Evolutionary conservation across 2,329 filamentous ascomycete genomes (phyloP).

Genomic region (Penicillium thymicola): DNA sequence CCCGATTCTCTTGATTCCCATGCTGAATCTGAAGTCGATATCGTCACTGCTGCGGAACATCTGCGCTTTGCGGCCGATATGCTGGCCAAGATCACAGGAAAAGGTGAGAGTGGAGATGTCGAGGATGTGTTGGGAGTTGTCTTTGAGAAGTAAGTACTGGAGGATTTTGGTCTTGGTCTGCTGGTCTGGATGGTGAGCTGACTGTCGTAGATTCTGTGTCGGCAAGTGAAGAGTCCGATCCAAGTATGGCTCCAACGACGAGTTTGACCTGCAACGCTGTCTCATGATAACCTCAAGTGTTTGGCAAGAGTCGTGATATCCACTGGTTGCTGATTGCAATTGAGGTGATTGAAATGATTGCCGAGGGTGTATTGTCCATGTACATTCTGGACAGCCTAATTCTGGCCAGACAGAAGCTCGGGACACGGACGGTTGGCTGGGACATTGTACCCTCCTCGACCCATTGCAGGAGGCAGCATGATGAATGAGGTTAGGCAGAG

Average conservation of each 20-base stretch:
- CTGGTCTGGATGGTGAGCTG: slow-evolving; percentile 9
- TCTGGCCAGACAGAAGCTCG: neutral
- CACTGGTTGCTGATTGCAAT: neutral
- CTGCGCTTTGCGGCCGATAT: slow-evolving; percentile 75
- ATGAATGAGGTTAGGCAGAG: neutral
- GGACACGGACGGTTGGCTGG: slow-evolving; percentile 5
- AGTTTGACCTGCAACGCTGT: neutral
- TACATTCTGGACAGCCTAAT: neutral
- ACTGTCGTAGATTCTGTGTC: slow-evolving; percentile 52
- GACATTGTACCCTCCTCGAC: slow-evolving; percentile 40
- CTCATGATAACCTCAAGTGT: too few relatives aligned
- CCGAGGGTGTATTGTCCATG: neutral
- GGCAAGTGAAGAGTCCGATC: slow-evolving; percentile 44
- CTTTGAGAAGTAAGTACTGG: slow-evolving; percentile 79
- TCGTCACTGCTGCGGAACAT: slow-evolving; percentile 87
- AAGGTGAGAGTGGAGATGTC: slow-evolving; percentile 80
- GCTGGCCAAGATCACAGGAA: slow-evolving; percentile 83
- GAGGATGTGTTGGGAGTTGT: slow-evolving; percentile 95
- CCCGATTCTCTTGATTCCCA: neutral
- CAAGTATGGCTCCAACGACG: neutral
- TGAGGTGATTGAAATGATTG: neutral
- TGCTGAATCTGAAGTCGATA: slow-evolving; percentile 57
- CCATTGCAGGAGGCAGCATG: slow-evolving; percentile 26
- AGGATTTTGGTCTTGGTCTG: neutral
- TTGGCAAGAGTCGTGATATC: neutral